A percentile compares a stretch with the other conserved stretches of the same genome.
phyloP scores from a whole-genome alignment of 1,284 basidiomycete genomes.

The Hypsizygus ulmarius region DNA sequence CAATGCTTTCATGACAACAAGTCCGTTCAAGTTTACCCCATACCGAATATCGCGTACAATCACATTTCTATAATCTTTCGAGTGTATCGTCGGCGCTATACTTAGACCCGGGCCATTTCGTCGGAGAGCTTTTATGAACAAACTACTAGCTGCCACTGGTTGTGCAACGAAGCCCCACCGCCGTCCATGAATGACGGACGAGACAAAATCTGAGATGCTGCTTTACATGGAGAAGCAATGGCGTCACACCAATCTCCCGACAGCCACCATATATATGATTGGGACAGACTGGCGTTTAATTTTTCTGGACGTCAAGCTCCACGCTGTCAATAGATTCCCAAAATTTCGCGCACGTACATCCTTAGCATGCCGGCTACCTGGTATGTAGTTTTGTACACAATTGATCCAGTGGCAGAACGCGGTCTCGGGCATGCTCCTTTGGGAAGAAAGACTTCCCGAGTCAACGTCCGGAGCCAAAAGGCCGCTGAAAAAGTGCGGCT shows the following conservation, averaged over 20 bases:
- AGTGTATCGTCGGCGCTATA: too few relatives aligned
- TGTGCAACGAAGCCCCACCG: too few relatives aligned
- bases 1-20: too few relatives aligned
- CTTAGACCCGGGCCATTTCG: too few relatives aligned
- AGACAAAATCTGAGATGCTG: conserved; percentile 20
- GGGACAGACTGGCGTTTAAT: conserved; percentile 19
- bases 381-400: conserved; percentile 17
- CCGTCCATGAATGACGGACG: conserved; percentile 8
- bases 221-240: conserved; percentile 23
- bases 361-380: conserved; percentile 18
- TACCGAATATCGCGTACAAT: too few relatives aligned
- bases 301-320: conserved; percentile 20
- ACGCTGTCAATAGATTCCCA: conserved; percentile 20
- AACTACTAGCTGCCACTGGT: too few relatives aligned
- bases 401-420: conserved; percentile 15
- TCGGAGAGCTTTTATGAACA: too few relatives aligned
- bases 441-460: conserved; percentile 21
- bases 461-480: conserved; percentile 19
- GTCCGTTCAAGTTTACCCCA: too few relatives aligned
- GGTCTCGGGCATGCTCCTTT: conserved; percentile 19
- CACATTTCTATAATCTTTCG: too few relatives aligned
- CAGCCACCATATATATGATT: conserved; percentile 14
- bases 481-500: conserved; percentile 20
- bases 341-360: conserved; percentile 21
- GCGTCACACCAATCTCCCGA: conserved; percentile 19